phyloP scores from a whole-genome alignment of 1,284 basidiomycete genomes.

The Trametes sp. region DNA sequence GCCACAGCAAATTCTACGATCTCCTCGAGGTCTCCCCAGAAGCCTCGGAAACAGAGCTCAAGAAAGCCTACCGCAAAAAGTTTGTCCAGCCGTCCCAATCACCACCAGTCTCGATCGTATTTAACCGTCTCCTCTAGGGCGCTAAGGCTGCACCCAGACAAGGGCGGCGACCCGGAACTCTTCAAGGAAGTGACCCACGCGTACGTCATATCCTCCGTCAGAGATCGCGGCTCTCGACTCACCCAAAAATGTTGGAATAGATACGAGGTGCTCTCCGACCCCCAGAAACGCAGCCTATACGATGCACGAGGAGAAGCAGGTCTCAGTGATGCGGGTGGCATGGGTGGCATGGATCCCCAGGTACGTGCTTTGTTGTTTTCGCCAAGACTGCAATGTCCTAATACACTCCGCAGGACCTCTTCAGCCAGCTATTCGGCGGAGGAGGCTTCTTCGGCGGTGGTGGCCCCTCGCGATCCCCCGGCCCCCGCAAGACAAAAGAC shows the following conservation, averaged over 20 bases:
- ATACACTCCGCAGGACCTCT: constrained; percentile 77
- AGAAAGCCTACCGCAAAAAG: constrained; percentile 97
- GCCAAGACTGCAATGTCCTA: background rate
- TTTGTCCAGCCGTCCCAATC: constrained; percentile 42
- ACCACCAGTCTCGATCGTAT: constrained; percentile 22
- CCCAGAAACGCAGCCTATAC: constrained; percentile 86
- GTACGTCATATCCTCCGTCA: constrained; percentile 55
- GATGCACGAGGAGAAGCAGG: constrained; percentile 96
- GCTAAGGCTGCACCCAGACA: constrained; percentile 93
- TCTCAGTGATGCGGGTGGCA: constrained; percentile 85
- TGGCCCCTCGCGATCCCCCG: constrained; percentile 67
- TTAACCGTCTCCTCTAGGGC: constrained; percentile 60
- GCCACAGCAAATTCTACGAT: constrained; percentile 86
- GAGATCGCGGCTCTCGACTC: background rate
- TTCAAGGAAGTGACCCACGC: constrained; percentile 99
- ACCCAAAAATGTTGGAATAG: constrained; percentile 46
- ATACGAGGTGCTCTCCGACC: constrained; percentile 94
- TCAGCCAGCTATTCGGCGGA: constrained; percentile 94
- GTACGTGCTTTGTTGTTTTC: constrained; percentile 48
- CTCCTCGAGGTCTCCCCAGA: constrained; percentile 82
- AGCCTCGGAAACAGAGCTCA: constrained; percentile 85
- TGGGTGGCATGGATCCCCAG: constrained; percentile 97
- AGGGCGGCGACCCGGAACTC: constrained; percentile 94
- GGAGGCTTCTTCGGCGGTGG: constrained; percentile 61
- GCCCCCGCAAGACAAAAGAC: constrained; percentile 98